Evolutionary conservation across 1,139 yeast genomes (phyloP).

Genomic region (Pneumocystis sp.): DNA sequence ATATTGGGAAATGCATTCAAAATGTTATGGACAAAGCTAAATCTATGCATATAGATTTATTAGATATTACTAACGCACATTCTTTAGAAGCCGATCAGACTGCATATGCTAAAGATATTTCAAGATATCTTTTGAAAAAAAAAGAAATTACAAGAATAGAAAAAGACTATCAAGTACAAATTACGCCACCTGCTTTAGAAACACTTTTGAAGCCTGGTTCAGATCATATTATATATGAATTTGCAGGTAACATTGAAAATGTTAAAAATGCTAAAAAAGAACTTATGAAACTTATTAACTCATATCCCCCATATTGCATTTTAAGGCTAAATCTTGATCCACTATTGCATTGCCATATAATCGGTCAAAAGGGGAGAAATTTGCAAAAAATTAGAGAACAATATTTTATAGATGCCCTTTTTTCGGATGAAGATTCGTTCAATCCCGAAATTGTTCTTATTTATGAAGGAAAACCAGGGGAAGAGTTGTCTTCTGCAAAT

Average conservation of each 20-base stretch:
- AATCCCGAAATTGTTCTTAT: conserved; percentile 32
- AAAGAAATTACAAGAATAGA: conserved; percentile 30
- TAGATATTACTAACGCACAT: conserved; percentile 79
- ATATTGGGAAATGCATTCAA: conserved; percentile 46
- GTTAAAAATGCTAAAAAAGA: conserved; percentile 39
- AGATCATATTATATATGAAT: conserved; percentile 29
- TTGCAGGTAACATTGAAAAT: conserved; percentile 35
- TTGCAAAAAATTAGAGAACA: conserved; percentile 35
- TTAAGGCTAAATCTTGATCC: conserved; percentile 54
- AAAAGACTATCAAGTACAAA: conserved; percentile 33
- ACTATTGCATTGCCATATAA: conserved; percentile 43
- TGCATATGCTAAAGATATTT: conserved; percentile 61
- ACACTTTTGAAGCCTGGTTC: conserved; percentile 24
- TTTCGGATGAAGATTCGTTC: conserved; percentile 32
- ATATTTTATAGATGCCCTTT: conserved; percentile 41
- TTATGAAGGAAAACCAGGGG: conserved; percentile 25
- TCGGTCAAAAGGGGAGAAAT: conserved; percentile 24
- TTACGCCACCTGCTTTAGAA: conserved; percentile 40
- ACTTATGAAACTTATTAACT: conserved; percentile 59
- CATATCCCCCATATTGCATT: conserved; percentile 52
- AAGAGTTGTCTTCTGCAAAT: conserved; percentile 33
- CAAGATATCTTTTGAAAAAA: conserved; percentile 46
- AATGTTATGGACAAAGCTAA: conserved; percentile 39
- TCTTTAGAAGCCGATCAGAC: conserved; percentile 37
- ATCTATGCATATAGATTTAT: conserved; percentile 44